These are phyloP conservation scores for Sungouiella thailandica DNA, from an alignment of 805 yeast genomes.

Conservation along the genomic window DNA sequence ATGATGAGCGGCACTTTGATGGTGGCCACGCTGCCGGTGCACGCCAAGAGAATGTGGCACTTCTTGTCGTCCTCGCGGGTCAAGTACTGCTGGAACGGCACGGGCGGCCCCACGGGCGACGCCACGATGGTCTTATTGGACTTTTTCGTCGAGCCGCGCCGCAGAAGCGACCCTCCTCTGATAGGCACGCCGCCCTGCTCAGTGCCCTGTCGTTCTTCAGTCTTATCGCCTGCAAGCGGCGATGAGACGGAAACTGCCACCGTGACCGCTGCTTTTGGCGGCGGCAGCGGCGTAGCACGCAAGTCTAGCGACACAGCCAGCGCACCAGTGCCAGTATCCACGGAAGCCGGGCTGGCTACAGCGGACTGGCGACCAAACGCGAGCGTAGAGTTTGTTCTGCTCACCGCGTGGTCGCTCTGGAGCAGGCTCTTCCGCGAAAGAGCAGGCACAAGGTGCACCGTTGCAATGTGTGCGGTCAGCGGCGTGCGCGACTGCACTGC, in stretches of 20 bases:
- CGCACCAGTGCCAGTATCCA: neutral
- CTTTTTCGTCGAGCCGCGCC: constrained; percentile 22
- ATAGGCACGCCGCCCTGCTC: constrained; percentile 10
- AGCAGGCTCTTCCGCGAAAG: constrained; percentile 8
- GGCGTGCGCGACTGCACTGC: constrained; percentile 8
- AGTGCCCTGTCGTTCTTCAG: constrained; percentile 11
- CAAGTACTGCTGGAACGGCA: constrained; percentile 70
- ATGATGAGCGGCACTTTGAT: constrained; percentile 88
- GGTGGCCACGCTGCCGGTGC: constrained; percentile 96
- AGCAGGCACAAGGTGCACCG: too few relatives aligned
- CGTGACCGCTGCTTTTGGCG: neutral
- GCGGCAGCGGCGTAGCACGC: constrained; percentile 1
- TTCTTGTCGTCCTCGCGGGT: constrained; percentile 72
- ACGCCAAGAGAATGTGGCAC: constrained; percentile 83
- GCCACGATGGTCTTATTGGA: constrained; percentile 51
- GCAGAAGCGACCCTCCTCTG: constrained; percentile 5
- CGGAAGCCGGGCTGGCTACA: neutral
- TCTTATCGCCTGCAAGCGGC: neutral
- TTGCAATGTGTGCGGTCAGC: constrained; percentile 6
- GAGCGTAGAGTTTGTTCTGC: constrained; percentile 8
- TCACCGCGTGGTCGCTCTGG: neutral
- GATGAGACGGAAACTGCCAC: neutral
- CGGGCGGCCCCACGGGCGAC: constrained; percentile 57
- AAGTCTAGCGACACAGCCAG: neutral
- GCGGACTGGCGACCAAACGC: constrained; percentile 1